These are phyloP conservation scores for Crepidotus variabilis DNA, from an alignment of 768 basidiomycete genomes.

Conservation along the genomic window DNA sequence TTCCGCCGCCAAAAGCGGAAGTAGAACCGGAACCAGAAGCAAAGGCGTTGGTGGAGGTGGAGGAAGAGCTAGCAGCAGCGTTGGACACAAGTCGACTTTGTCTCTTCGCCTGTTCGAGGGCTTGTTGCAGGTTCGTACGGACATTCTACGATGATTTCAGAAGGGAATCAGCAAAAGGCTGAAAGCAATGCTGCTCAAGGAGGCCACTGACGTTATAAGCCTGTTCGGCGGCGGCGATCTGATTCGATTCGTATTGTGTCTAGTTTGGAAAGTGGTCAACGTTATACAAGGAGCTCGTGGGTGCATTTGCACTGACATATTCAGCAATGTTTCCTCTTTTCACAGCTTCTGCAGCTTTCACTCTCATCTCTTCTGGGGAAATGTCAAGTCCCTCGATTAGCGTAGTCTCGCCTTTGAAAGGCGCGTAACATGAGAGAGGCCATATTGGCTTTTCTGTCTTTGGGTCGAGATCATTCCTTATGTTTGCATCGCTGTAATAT, in stretches of 20 bases:
- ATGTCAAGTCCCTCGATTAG: conserved; percentile 66
- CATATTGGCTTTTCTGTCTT: conserved; percentile 69
- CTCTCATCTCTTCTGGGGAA: conserved; percentile 75
- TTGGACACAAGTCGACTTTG: conserved; percentile 28
- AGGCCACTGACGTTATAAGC: conserved; percentile 30
- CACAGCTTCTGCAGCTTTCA: conserved; percentile 55
- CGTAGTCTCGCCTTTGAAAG: conserved; percentile 69
- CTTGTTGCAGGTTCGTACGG: conserved; percentile 42
- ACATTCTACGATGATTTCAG: conserved; percentile 33
- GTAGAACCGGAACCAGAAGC: conserved; percentile 3
- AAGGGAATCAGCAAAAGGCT: not conserved
- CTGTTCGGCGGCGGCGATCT: conserved; percentile 51
- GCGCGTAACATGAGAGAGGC: conserved; percentile 76
- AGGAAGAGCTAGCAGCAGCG: not conserved
- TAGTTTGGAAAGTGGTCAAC: conserved; percentile 24
- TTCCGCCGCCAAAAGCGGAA: conserved; percentile 32
- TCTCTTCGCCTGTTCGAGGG: conserved; percentile 50
- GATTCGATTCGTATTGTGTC: conserved; percentile 52
- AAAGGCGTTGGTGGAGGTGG: conserved; percentile 3
- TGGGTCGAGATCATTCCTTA: conserved; percentile 60
- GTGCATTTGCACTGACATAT: conserved; percentile 60
- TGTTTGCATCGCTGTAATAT: conserved; percentile 49
- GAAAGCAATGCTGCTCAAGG: not conserved
- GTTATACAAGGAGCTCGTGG: not conserved
- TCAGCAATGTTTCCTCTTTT: conserved; percentile 51